Evolutionary conservation across 2,329 filamentous ascomycete genomes (phyloP).

Genomic region (Nigrospora sphaerica): DNA sequence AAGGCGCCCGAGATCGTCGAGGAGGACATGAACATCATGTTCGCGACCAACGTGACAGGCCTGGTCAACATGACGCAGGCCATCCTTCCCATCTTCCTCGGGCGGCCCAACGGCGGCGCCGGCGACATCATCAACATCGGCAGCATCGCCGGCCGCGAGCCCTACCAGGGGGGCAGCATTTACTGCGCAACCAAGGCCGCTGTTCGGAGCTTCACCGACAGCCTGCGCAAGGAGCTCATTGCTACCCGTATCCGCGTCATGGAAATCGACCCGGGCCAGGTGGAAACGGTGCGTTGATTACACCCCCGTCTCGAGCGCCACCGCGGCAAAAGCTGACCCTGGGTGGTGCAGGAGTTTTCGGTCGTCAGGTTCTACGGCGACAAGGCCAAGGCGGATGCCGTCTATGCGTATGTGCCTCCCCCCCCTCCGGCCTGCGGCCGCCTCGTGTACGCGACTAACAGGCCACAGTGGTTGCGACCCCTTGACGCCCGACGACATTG

Average conservation of each 20-base stretch:
- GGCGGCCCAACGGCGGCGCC: conserved; percentile 64
- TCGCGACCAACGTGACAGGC: conserved; percentile 87
- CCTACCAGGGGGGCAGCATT: conserved; percentile 66
- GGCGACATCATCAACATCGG: conserved; percentile 94
- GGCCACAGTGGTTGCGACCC: conserved; percentile 42
- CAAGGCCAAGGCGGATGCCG: conserved; percentile 69
- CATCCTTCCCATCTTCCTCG: conserved; percentile 74
- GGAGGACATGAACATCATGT: conserved; percentile 81
- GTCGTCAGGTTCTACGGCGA: conserved; percentile 71
- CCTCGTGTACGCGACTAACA: conserved; percentile 11
- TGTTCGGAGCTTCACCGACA: conserved; percentile 64
- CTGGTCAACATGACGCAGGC: conserved; percentile 96
- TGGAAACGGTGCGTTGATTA: conserved; percentile 50
- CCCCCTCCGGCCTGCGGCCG: not conserved
- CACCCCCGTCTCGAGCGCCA: too few relatives aligned
- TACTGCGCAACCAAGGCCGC: conserved; percentile 78
- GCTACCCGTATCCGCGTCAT: conserved; percentile 63
- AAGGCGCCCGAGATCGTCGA: conserved; percentile 76
- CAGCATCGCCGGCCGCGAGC: conserved; percentile 52
- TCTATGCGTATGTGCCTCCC: conserved; percentile 44
- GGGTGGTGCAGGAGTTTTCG: conserved; percentile 52
- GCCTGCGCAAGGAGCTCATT: conserved; percentile 64
- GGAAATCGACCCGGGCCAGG: conserved; percentile 70
- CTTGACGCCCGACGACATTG: conserved; percentile 71
- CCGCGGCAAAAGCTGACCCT: not conserved